phyloP scores from a whole-genome alignment of 345 rosid genomes.

The Rhodomyrtus tomentosa region DNA sequence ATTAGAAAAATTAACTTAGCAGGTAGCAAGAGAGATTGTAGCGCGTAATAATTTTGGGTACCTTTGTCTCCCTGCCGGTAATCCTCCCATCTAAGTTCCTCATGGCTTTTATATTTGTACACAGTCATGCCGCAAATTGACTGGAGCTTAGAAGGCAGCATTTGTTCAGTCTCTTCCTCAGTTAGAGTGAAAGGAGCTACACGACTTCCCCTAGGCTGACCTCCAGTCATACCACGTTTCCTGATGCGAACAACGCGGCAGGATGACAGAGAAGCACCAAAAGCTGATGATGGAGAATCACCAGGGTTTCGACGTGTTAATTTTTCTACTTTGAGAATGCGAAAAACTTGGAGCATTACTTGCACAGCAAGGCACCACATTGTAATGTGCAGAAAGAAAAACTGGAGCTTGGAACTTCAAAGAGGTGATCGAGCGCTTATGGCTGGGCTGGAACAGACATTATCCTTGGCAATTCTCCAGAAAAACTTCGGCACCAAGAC shows the following conservation, averaged over 20 bases:
- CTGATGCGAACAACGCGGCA: too few species aligned
- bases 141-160: constrained; percentile 57
- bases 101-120: constrained; percentile 70
- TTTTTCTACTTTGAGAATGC: neutral
- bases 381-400: neutral
- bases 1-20: neutral
- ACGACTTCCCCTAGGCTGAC: constrained; percentile 72
- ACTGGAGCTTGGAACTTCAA: neutral
- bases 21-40: neutral
- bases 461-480: constrained; percentile 2
- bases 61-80: constrained; percentile 95
- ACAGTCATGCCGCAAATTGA: constrained; percentile 58
- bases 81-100: constrained; percentile 94
- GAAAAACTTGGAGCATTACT: neutral
- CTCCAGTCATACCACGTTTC: constrained; percentile 10
- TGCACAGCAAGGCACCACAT: neutral
- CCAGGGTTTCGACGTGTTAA: neutral
- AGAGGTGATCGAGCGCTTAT: constrained; percentile 21
- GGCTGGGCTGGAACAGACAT: constrained; percentile 47
- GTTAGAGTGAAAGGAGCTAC: constrained; percentile 43
- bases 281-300: too few species aligned
- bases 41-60: neutral
- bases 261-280: constrained; percentile 10
- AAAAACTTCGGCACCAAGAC: neutral
- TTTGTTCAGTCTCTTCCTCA: constrained; percentile 36